A percentile compares a stretch with the other conserved stretches of the same genome.
Conservation (phyloP, 2,329 filamentous ascomycete species). For the Cucurbitaria berberidis region DNA sequence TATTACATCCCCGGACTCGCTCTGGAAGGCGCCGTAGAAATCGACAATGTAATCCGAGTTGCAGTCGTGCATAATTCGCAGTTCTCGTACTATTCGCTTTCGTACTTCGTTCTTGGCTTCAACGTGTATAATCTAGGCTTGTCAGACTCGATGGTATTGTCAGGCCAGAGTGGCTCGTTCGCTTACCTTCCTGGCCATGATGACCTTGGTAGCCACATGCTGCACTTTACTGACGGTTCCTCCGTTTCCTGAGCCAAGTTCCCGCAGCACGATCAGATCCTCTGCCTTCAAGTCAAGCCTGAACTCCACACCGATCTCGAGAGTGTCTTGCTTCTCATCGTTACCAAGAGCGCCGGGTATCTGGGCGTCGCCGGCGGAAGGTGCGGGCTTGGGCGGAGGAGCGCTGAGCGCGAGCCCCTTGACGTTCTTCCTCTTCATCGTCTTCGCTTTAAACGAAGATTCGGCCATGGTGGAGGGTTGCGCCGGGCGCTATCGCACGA, state of each 20-base stretch:
- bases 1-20: conserved; percentile 95
- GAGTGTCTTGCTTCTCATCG: conserved; percentile 69
- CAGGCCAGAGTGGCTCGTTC: neutral
- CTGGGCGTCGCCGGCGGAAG: conserved; percentile 74
- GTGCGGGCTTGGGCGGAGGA: conserved; percentile 71
- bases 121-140: conserved; percentile 87
- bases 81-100: conserved; percentile 93
- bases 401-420: conserved; percentile 91
- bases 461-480: conserved; percentile 59
- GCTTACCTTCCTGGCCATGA: conserved; percentile 95
- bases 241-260: conserved; percentile 93
- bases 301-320: conserved; percentile 98
- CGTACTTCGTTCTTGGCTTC: conserved; percentile 97
- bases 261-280: conserved; percentile 90
- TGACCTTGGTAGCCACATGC: conserved; percentile 90
- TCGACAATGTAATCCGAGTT: conserved; percentile 97
- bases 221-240: conserved; percentile 98
- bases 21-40: conserved; percentile 97
- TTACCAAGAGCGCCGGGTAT: conserved; percentile 65
- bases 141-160: conserved; percentile 13
- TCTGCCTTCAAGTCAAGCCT: conserved; percentile 90
- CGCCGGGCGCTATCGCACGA: conserved; percentile 20
- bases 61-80: conserved; percentile 98
- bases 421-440: conserved; percentile 99
- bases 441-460: conserved; percentile 66